Base-by-base conservation (phyloP, 2,329 filamentous ascomycete genomes). In the Aaosphaeria pasadenensis region DNA sequence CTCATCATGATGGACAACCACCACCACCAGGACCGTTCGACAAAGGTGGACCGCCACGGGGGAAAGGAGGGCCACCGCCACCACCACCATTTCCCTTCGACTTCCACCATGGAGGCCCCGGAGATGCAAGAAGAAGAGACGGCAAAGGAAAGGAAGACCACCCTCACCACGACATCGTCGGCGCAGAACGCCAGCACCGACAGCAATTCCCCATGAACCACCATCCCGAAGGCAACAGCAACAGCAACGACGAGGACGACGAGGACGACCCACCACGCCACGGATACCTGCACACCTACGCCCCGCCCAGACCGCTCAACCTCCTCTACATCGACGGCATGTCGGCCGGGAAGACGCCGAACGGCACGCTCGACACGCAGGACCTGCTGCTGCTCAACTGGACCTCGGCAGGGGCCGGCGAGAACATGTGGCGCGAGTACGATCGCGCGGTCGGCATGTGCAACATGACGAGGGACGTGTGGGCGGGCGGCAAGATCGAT, bases 261-360 rank as follows among this genome's bases (percentile, higher is more conserved):
- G 17, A 39, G 30, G 39, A 46, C 1, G 11, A 46, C 35, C 42
- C 51, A 6, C 32, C 28, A 6, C 31, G 28, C 30, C 43, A 45
- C 9, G 86, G 86, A 6, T 87, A 84, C 56, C 71, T 89, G 1
- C 86, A 89, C 57, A 84, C 80, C 0, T 90, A 89, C 60, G 74
- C 75, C 5, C 78, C 85, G 3, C 77, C 71, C 1, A 76, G 80
- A 11, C 71, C 79, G 4, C 70, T 89, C 1, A 77, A 77, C 7
- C 71, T 89, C 3, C 70, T 90, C 3, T 88, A 89, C 58, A 63
- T 89, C 11, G 87, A 90, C 59, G 87, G 87, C 4, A 84, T 85
- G 74, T 80, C 81, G 2, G 87, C 84, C 0, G 86, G 77, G 1
- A 89, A 89, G 56, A 81, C 80, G 0, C 43, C 59, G 1, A 81